A percentile compares a stretch with the other conserved stretches of the same genome.
Conservation (phyloP, 2,329 filamentous ascomycete species). For the Beauveria rudraprayagi region DNA sequence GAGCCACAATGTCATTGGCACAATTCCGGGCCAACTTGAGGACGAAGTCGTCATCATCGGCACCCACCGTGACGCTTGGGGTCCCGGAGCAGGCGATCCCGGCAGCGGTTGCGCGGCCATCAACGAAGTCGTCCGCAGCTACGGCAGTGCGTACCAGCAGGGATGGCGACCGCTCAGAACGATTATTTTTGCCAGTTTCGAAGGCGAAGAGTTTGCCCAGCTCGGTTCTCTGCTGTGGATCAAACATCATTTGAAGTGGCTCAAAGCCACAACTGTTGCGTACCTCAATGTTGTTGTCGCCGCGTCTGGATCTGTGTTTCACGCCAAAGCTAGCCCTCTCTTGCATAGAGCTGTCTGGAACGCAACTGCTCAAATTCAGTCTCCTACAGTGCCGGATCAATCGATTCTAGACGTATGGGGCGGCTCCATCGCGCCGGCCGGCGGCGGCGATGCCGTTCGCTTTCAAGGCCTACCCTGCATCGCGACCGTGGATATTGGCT, state of each 20-base stretch:
- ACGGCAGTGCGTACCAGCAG: constrained; percentile 59
- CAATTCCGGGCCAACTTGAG: constrained; percentile 67
- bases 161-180: constrained; percentile 77
- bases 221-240: constrained; percentile 82
- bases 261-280: constrained; percentile 59
- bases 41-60: constrained; percentile 69
- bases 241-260: constrained; percentile 72
- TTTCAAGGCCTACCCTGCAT: constrained; percentile 57
- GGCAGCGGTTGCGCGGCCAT: constrained; percentile 73
- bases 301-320: constrained; percentile 47
- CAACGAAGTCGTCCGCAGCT: constrained; percentile 66
- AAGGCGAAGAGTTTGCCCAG: constrained; percentile 70
- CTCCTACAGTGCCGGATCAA: constrained; percentile 42
- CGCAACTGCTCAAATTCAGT: constrained; percentile 47
- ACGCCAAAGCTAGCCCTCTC: constrained; percentile 54
- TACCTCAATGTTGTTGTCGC: constrained; percentile 79
- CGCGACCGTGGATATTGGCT: constrained; percentile 46
- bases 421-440: constrained; percentile 43
- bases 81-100: constrained; percentile 76
- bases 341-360: constrained; percentile 59
- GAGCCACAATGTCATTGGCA: constrained; percentile 66
- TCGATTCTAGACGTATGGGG: constrained; percentile 35
- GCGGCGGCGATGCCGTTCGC: constrained; percentile 37
- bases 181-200: constrained; percentile 61
- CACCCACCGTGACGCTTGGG: constrained; percentile 79